Base-by-base conservation (phyloP, 2,329 filamentous ascomycete species). In the Harringtonia aguacate region DNA sequence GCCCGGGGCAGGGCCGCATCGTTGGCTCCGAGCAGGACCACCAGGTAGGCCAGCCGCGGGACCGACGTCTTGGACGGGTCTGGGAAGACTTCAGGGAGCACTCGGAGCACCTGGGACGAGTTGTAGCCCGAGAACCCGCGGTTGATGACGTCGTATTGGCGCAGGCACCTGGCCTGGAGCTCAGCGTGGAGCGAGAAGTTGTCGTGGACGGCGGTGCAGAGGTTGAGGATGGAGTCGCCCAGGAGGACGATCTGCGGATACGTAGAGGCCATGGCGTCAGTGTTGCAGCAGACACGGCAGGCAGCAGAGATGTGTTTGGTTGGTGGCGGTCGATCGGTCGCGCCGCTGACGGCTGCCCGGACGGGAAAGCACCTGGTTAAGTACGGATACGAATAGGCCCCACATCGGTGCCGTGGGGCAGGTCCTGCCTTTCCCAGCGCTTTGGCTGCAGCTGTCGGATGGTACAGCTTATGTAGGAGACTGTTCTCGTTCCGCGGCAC, bases 81-180 rank as follows among this genome's bases (percentile, higher is more conserved):
- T 6, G 85, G 81, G 52, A 95, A 78, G 51, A 92, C 75, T 35
- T 77, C 65, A 0, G 81, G 73, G 6, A 95, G 67, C 35, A 84
- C 70, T 46, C 76, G 66, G 46, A 94, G 62, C 12, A 80, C 82
- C 60, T 94, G 80, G 30, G 73, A 70, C 3, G 87, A 88, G 56
- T 82, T 94, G 68, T 90, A 95, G 12, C 90, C 90, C 54, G 78
- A 84, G 50, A 94, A 79, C 6, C 92, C 92, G 36, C 88, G 78
- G 61, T 95, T 95, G 55, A 97, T 68, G 38, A 97, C 78, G 64
- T 97, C 92, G 14, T 92, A 70, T 30, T 80, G 77, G 46, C 90
- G 79, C 40, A 78, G 75, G 57, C 86, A 89, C 45, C 75, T 73
- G 52, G 76, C 64, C 58, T 88, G 79, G 4, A 95, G 66, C 15